Evolutionary conservation across 805 yeast species (phyloP).

Genomic region (Candida oleophila): DNA sequence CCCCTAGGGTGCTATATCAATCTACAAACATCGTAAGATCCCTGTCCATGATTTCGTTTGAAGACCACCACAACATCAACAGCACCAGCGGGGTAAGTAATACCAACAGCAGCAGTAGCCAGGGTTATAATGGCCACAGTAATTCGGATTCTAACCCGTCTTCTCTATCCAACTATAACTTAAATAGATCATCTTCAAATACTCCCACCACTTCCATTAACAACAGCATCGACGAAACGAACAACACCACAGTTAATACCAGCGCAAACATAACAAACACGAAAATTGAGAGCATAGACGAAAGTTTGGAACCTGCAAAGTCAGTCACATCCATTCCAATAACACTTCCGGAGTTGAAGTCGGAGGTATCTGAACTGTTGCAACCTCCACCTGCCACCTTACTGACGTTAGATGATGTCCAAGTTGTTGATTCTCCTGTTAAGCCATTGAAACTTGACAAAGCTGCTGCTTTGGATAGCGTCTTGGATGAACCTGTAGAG

Average conservation of each 20-base stretch:
- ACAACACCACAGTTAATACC: background rate
- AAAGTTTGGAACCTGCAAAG: background rate
- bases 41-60: background rate
- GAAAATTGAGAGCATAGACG: background rate
- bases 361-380: background rate
- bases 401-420: no score
- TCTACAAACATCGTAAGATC: conserved; percentile 3
- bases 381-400: no score
- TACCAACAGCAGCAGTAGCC: background rate
- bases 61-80: background rate
- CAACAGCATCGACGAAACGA: conserved; percentile 7
- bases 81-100: conserved; percentile 3
- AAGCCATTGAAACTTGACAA: background rate
- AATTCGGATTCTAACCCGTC: conserved; percentile 19
- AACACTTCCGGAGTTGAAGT: background rate
- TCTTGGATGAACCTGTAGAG: background rate
- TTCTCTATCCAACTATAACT: conserved; percentile 20
- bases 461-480: background rate
- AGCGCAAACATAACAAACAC: background rate
- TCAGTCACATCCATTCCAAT: background rate
- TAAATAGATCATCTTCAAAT: conserved; percentile 22
- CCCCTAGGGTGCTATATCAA: background rate
- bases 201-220: conserved; percentile 34
- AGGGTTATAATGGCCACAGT: background rate
- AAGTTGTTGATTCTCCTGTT: background rate